These are phyloP conservation scores for Septoria petroselini DNA, from an alignment of 2,329 filamentous ascomycete species.

Conservation along the genomic window DNA sequence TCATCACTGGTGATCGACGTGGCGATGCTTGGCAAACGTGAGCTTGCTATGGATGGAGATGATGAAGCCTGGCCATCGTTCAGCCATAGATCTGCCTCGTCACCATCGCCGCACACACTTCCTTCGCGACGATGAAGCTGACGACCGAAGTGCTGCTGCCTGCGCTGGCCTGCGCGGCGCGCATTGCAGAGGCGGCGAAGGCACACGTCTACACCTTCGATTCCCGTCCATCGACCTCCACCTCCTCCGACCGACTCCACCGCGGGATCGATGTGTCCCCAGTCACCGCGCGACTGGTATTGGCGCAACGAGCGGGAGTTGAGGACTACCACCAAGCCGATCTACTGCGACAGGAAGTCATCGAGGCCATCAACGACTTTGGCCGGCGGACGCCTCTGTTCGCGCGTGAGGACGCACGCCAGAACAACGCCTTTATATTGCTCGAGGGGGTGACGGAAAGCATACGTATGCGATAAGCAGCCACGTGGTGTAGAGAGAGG, in stretches of 20 bases:
- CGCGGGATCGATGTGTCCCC: conserved; percentile 35
- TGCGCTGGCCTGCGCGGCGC: conserved; percentile 40
- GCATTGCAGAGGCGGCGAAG: conserved; percentile 30
- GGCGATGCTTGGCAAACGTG: background rate
- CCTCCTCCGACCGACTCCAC: conserved; percentile 1
- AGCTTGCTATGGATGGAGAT: conserved; percentile 5
- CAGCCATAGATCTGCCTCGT: conserved; percentile 1
- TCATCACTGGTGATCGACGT: background rate
- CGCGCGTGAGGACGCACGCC: conserved; percentile 25
- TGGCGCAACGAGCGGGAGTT: conserved; percentile 52
- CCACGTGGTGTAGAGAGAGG: background rate
- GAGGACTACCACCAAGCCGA: conserved; percentile 49
- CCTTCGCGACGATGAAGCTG: conserved; percentile 44
- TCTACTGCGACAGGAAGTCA: conserved; percentile 40
- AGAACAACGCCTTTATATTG: conserved; percentile 29
- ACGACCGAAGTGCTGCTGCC: conserved; percentile 41
- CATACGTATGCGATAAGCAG: conserved; percentile 18
- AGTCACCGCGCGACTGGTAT: conserved; percentile 48
- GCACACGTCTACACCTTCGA: conserved; percentile 42
- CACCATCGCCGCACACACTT: background rate
- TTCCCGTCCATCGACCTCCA: conserved; percentile 24
- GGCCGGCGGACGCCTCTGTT: conserved; percentile 45
- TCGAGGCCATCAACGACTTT: conserved; percentile 48
- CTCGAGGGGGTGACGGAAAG: conserved; percentile 28
- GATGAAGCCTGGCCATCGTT: background rate